Percentiles rank a stretch among this genome's conserved stretches.
These are phyloP conservation scores for Magnolia sinica DNA, from an alignment of 164 flowering plant genomes.

Conservation along the genomic window DNA sequence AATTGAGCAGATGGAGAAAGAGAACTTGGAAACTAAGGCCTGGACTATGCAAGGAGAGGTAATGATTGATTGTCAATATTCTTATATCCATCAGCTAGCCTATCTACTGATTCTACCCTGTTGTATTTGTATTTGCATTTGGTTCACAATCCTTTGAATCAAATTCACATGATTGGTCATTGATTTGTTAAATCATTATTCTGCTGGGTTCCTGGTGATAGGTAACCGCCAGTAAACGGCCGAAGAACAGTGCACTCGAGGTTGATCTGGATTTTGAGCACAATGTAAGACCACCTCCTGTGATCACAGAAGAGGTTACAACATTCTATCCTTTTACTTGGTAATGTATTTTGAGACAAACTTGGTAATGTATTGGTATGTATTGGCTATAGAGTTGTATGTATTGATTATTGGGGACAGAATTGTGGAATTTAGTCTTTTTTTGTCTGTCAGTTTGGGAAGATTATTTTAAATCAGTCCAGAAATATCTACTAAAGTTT, in stretches of 20 bases:
- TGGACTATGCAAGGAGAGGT: slow-evolving; percentile 99
- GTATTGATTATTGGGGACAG: too few relatives aligned
- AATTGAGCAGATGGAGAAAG: slow-evolving; percentile 78
- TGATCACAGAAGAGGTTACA: too few relatives aligned
- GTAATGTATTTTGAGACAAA: too few relatives aligned
- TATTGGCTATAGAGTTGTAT: too few relatives aligned
- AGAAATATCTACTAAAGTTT: too few relatives aligned
- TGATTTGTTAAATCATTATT: neutral
- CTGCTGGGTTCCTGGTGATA: slow-evolving; percentile 21
- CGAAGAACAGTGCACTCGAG: slow-evolving; percentile 89
- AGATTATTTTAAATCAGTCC: too few relatives aligned
- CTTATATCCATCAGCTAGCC: neutral
- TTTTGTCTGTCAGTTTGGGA: too few relatives aligned
- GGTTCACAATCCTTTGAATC: neutral
- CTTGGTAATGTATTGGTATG: too few relatives aligned
- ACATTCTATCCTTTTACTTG: too few relatives aligned
- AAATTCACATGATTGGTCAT: neutral
- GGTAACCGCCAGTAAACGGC: slow-evolving; percentile 84
- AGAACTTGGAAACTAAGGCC: slow-evolving; percentile 64
- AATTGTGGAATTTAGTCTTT: too few relatives aligned
- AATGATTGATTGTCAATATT: neutral
- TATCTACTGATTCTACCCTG: neutral
- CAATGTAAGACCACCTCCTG: too few relatives aligned
- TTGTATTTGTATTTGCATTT: too few relatives aligned
- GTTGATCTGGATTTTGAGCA: slow-evolving; percentile 88